phyloP scores from a whole-genome alignment of 257 asterid species.

The Coffea canephora region DNA sequence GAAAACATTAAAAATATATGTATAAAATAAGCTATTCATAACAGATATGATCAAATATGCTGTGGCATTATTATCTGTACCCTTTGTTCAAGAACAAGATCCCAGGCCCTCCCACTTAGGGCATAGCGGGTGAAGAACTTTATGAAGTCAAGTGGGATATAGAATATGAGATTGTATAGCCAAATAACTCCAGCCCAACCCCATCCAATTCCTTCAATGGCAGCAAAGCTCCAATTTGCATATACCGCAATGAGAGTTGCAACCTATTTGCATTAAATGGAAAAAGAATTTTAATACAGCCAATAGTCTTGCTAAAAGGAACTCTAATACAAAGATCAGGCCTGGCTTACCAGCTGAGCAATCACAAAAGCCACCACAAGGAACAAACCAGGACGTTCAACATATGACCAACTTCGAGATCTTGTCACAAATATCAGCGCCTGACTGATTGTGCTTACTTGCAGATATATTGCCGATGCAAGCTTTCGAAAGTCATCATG shows the following conservation, averaged over 20 bases:
- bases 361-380: slow-evolving; percentile 73
- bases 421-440: slow-evolving; percentile 94
- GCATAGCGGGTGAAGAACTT: slow-evolving; percentile 78
- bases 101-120: slow-evolving; percentile 97
- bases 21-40: not conserved
- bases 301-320: not conserved
- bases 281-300: not conserved
- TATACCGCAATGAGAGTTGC: slow-evolving; percentile 93
- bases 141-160: slow-evolving; percentile 81
- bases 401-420: slow-evolving; percentile 88
- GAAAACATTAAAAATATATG: not conserved
- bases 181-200: slow-evolving; percentile 99
- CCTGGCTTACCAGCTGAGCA: slow-evolving; percentile 72
- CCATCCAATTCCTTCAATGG: slow-evolving; percentile 98
- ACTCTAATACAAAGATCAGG: not conserved
- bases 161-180: slow-evolving; percentile 78
- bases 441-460: slow-evolving; percentile 96
- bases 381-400: slow-evolving; percentile 90
- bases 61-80: slow-evolving; percentile 28
- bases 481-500: slow-evolving; percentile 92
- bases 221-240: slow-evolving; percentile 93
- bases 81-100: slow-evolving; percentile 93
- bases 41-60: not conserved
- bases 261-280: slow-evolving; percentile 39
- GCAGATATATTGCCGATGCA: slow-evolving; percentile 93